These are phyloP conservation scores for Penicillium cinerascens DNA, from an alignment of 495 filamentous ascomycete species.

Conservation along the genomic window DNA sequence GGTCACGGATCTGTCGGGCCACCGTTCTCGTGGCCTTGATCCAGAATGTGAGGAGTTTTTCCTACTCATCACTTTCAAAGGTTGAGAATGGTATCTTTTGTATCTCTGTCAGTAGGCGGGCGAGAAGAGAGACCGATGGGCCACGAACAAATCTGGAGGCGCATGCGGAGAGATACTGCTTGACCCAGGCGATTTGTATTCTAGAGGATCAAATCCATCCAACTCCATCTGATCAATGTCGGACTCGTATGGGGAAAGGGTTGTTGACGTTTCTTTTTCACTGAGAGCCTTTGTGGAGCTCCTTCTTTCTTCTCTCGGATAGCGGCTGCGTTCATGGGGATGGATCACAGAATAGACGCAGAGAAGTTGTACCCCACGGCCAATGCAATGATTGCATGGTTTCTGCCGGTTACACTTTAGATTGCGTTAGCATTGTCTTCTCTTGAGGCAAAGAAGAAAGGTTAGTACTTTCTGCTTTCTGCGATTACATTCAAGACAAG, in stretches of 20 bases:
- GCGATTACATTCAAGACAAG: slow-evolving; percentile 22
- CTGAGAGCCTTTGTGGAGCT: slow-evolving; percentile 1
- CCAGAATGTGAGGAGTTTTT: neutral
- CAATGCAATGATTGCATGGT: slow-evolving; percentile 19
- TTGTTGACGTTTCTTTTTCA: slow-evolving; percentile 6
- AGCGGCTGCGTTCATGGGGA: neutral
- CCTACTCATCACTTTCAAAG: neutral
- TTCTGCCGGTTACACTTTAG: slow-evolving; percentile 17
- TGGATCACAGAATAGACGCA: slow-evolving; percentile 12
- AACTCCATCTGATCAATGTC: slow-evolving; percentile 4
- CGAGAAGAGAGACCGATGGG: neutral
- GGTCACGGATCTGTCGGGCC: slow-evolving; percentile 10
- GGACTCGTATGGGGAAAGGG: slow-evolving; percentile 14
- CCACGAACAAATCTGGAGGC: slow-evolving; percentile 5
- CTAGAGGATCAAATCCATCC: slow-evolving; percentile 5
- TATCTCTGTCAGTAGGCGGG: neutral
- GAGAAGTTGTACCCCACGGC: slow-evolving; percentile 13
- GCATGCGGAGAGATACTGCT: neutral
- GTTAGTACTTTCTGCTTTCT: slow-evolving; percentile 17
- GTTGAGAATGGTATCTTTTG: neutral
- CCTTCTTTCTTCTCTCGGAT: neutral
- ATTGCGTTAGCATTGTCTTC: neutral
- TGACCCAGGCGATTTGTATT: neutral
- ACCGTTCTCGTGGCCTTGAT: slow-evolving; percentile 1
- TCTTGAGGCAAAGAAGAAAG: neutral